Evolutionary conservation across 768 basidiomycete genomes (phyloP), one percentile per base, ranked within the genome.

Genomic region (Termitomyces sp.): DNA sequence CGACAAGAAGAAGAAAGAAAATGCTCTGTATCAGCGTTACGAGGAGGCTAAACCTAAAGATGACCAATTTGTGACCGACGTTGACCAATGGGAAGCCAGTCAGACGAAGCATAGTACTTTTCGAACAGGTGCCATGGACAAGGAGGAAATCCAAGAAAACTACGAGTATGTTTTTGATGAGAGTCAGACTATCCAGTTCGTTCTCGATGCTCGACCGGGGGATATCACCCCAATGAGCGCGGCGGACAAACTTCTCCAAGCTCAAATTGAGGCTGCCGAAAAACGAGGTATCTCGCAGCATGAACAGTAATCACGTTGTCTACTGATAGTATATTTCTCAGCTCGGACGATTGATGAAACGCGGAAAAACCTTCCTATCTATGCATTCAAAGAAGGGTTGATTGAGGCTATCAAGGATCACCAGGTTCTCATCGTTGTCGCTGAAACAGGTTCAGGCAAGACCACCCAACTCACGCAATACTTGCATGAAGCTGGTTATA

Each of bases 151-250:
- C 20, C 85, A 87, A 36, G 94, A 95, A 38, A 87, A 89, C 47
- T 98, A 96, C 69, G 96, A 98, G 60, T 99, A 95, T 71, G 96
- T 99, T 50, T 98, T 99, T 69, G 97, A 99, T 73, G 97, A 98
- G 73, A 92, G 87, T 68, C 96, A 97, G 76, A 94, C 94, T 25
- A 98, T 99, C 72, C 82, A 92, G 71, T 99, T 96, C 75, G 89
- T 96, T 70, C 87, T 94, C 86, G 95, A 95, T 63, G 77, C 83
- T 53, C 83, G 87, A 8, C 72, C 92, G 68, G 83, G 84, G 57
- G 89, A 89, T 63, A 80, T 83, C 12, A 83, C 72, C 32, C 65
- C 64, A 50, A 82, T 97, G 84, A 91, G 86, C 63, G 86, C 90
- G 11, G 91, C 93, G 61, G 95, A 98, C 63, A 90, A 85, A 69